Percentiles rank a stretch among this genome's conserved stretches.
These are phyloP conservation scores for Amylocarpus encephaloides DNA, from an alignment of 2,329 filamentous ascomycete genomes.

Conservation along the genomic window DNA sequence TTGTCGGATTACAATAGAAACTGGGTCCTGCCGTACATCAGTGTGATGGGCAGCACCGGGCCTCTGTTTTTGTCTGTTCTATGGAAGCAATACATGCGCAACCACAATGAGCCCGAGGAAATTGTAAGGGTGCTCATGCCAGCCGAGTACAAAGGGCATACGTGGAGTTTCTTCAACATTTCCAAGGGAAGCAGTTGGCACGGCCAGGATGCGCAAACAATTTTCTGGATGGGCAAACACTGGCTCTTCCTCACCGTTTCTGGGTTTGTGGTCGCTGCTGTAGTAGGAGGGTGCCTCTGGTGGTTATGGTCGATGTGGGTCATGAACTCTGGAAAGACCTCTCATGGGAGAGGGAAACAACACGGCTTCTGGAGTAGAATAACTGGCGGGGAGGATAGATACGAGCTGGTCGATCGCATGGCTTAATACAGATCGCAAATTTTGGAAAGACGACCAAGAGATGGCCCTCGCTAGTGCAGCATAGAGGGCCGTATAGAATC, in stretches of 20 bases:
- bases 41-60: conserved; percentile 73
- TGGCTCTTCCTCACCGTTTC: conserved; percentile 34
- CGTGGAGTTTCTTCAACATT: conserved; percentile 65
- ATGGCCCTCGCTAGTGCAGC: conserved; percentile 29
- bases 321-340: conserved; percentile 14
- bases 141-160: conserved; percentile 60
- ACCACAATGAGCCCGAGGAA: conserved; percentile 40
- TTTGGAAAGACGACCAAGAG: conserved; percentile 5
- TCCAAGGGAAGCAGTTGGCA: conserved; percentile 42
- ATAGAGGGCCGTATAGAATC: conserved; percentile 14
- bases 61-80: conserved; percentile 70
- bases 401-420: conserved; percentile 30
- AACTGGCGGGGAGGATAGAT: conserved; percentile 22
- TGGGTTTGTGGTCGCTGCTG: conserved; percentile 29
- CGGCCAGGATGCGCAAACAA: conserved; percentile 38
- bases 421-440: conserved; percentile 12
- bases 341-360: conserved; percentile 7
- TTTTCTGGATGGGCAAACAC: conserved; percentile 44
- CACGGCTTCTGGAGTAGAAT: conserved; percentile 24
- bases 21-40: conserved; percentile 61
- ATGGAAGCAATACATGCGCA: conserved; percentile 65
- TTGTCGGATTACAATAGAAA: conserved; percentile 62
- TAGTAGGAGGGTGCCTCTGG: conserved; percentile 26
- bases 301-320: conserved; percentile 27
- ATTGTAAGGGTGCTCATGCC: conserved; percentile 63